Conservation (phyloP, 225 moss, liverwort and hornwort species). For the Pseudisothecium myosuroides region DNA sequence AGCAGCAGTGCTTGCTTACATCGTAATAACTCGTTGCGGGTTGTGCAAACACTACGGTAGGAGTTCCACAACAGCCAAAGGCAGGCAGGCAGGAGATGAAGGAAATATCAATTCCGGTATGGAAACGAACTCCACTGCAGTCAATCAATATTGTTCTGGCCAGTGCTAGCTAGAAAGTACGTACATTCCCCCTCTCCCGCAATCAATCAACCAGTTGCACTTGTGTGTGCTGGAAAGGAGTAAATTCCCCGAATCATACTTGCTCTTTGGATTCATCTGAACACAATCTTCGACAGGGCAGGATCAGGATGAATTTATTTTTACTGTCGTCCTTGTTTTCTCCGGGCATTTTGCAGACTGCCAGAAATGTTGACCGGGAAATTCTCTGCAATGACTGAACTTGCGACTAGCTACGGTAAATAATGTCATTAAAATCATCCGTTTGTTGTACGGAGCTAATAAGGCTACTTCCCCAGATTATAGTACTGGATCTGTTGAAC, state of each 20-base stretch:
- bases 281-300: slow-evolving; percentile 13
- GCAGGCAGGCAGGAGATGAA: background rate
- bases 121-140: background rate
- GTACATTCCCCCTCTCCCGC: background rate
- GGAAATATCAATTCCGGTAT: background rate
- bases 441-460: background rate
- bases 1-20: too few species aligned
- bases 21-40: background rate
- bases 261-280: slow-evolving; percentile 11
- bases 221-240: slow-evolving; percentile 18
- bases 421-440: background rate
- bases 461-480: background rate
- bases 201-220: slow-evolving; percentile 5
- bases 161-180: background rate
- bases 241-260: slow-evolving; percentile 17
- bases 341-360: background rate
- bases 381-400: background rate
- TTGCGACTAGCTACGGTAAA: background rate
- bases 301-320: background rate
- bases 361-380: slow-evolving; percentile 1
- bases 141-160: background rate
- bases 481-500: background rate
- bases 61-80: background rate
- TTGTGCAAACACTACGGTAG: background rate
- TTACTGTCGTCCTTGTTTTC: background rate